Conservation (phyloP, 306 rosid species). For the Castanea crenata region DNA sequence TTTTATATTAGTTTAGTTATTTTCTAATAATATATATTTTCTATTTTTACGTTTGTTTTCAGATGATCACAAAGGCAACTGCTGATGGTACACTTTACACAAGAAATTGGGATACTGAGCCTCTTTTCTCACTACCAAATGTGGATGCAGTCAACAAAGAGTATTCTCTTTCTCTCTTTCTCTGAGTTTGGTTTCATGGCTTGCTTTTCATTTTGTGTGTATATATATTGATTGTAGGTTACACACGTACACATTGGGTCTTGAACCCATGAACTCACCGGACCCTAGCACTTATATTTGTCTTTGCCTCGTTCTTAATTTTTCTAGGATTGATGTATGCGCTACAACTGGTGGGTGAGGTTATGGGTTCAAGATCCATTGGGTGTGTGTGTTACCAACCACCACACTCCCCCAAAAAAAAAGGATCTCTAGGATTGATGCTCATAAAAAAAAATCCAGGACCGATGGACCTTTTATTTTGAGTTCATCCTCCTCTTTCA, state of each 20-base stretch:
- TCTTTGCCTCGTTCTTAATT: not conserved
- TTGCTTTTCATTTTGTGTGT: not conserved
- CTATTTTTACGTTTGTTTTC: conserved; percentile 23
- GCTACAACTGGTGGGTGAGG: too few relatives aligned
- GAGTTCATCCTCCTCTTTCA: not conserved
- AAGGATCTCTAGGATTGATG: not conserved
- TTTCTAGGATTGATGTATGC: not conserved
- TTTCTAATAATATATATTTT: not conserved
- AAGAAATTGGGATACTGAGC: conserved; percentile 90
- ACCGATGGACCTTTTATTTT: not conserved
- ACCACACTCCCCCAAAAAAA: too few relatives aligned
- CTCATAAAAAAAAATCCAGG: not conserved
- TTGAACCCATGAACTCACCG: too few relatives aligned
- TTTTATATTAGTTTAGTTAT: conserved; percentile 2
- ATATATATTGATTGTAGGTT: too few relatives aligned
- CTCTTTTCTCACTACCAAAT: conserved; percentile 79
- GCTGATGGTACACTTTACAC: conserved; percentile 85
- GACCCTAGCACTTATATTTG: not conserved
- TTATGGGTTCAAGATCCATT: too few relatives aligned
- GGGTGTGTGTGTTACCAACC: too few relatives aligned
- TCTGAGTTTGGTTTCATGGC: conserved; percentile 10
- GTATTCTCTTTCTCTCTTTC: conserved; percentile 41
- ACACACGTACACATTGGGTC: too few relatives aligned
- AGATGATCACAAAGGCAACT: conserved; percentile 92
- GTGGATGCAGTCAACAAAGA: conserved; percentile 48